These are phyloP conservation scores for Aspergillus sp. DNA, from an alignment of 2,329 filamentous ascomycete species.

Conservation along the genomic window DNA sequence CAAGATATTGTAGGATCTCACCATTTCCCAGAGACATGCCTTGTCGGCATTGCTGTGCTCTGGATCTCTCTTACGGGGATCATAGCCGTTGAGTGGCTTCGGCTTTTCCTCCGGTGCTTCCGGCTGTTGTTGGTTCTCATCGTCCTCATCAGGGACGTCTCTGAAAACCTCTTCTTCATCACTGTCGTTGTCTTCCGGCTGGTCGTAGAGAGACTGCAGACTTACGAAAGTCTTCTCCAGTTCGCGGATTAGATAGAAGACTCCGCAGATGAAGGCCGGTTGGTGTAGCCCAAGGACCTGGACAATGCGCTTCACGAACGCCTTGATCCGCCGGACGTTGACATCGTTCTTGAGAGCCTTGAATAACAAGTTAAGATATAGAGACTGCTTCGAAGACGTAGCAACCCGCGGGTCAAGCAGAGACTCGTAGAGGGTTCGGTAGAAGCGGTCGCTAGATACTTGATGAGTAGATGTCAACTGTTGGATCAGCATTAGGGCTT, in stretches of 20 bases:
- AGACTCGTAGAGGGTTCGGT: conserved; percentile 92
- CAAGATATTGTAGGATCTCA: conserved; percentile 44
- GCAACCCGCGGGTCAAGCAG: conserved; percentile 85
- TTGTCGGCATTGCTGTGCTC: conserved; percentile 90
- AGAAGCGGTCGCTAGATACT: conserved; percentile 84
- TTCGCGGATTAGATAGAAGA: conserved; percentile 86
- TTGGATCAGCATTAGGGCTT: conserved; percentile 91
- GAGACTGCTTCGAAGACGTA: conserved; percentile 87
- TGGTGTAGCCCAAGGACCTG: conserved; percentile 88
- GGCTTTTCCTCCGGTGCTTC: conserved; percentile 26
- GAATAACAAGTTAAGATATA: conserved; percentile 91
- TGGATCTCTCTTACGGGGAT: conserved; percentile 87
- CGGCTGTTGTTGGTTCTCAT: conserved; percentile 32
- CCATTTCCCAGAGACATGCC: conserved; percentile 89
- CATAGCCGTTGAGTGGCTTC: conserved; percentile 58
- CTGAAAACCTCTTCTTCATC: conserved; percentile 69
- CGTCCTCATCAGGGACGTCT: conserved; percentile 61
- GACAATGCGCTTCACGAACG: conserved; percentile 89
- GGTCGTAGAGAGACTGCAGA: conserved; percentile 73
- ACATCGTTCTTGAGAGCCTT: conserved; percentile 84
- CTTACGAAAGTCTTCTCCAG: conserved; percentile 77
- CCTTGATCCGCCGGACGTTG: conserved; percentile 89
- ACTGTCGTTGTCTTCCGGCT: conserved; percentile 75
- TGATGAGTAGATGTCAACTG: conserved; percentile 82
- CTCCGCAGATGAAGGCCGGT: conserved; percentile 85